A percentile compares a stretch with the other conserved stretches of the same genome.
These are phyloP conservation scores for Pythium rishiriense DNA, from an alignment of 352 stramenopile genomes.

Conservation along the genomic window DNA sequence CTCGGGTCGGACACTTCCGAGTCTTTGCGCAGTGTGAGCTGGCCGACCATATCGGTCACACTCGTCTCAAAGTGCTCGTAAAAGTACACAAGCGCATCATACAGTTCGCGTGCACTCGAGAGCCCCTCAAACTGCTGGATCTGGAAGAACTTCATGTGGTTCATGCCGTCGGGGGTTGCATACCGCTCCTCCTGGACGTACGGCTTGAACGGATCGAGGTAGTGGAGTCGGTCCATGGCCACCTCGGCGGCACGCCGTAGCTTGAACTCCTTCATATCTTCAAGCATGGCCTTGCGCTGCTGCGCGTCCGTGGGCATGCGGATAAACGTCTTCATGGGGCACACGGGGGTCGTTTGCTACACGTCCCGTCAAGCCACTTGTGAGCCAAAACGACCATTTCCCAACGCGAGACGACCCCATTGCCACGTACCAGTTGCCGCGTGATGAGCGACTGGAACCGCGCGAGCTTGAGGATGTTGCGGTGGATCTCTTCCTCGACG, in stretches of 20 bases:
- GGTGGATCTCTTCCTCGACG: conserved; percentile 24
- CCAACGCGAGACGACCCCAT: not conserved
- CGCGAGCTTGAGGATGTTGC: conserved; percentile 11
- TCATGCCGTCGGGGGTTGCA: conserved; percentile 8
- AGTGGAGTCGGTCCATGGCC: conserved; percentile 4
- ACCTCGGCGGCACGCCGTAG: conserved; percentile 11
- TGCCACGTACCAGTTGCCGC: conserved; percentile 3
- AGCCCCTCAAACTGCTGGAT: conserved; percentile 42
- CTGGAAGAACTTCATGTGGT: conserved; percentile 26
- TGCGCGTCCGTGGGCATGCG: conserved; percentile 10
- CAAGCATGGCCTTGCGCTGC: conserved; percentile 3
- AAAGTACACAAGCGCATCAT: conserved; percentile 37
- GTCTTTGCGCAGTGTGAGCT: conserved; percentile 45
- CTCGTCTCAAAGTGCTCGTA: conserved; percentile 44
- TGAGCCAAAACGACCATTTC: not conserved
- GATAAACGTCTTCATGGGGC: conserved; percentile 19
- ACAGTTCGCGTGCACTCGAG: conserved; percentile 32
- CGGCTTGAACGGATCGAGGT: conserved; percentile 13
- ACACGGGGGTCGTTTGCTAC: conserved; percentile 3
- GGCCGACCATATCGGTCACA: conserved; percentile 39
- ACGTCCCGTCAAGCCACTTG: not conserved
- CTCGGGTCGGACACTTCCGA: conserved; percentile 24
- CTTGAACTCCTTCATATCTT: conserved; percentile 6
- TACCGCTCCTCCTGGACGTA: conserved; percentile 21
- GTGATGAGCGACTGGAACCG: conserved; percentile 15